A percentile compares a stretch with the other conserved stretches of the same genome.
These are phyloP conservation scores for Simplicillium aogashimaense DNA, from an alignment of 2,329 filamentous ascomycete genomes.

Conservation along the genomic window DNA sequence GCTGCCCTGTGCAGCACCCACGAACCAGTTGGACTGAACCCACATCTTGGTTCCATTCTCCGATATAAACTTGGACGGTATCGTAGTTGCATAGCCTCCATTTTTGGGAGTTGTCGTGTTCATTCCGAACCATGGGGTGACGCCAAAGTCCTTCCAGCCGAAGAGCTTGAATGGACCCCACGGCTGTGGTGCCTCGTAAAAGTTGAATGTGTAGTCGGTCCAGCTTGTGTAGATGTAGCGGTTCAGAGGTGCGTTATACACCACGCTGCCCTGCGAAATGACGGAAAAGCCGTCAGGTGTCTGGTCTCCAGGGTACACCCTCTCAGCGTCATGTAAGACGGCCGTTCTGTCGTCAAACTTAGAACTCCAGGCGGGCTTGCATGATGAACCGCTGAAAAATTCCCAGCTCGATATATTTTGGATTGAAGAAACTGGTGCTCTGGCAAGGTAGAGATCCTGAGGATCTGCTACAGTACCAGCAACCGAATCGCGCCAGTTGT, in stretches of 20 bases:
- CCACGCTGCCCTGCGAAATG: slow-evolving; percentile 4
- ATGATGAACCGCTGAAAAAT: slow-evolving; percentile 2
- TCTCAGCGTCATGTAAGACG: background rate
- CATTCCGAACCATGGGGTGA: slow-evolving; percentile 4
- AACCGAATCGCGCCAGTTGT: slow-evolving; percentile 5
- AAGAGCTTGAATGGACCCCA: slow-evolving; percentile 5
- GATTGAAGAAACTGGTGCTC: slow-evolving; percentile 2
- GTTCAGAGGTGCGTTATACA: slow-evolving; percentile 4
- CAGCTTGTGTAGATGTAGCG: slow-evolving; percentile 5
- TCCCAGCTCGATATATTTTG: slow-evolving; percentile 3
- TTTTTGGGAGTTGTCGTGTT: slow-evolving; percentile 4
- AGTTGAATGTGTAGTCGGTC: slow-evolving; percentile 5
- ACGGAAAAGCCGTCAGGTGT: slow-evolving; percentile 3
- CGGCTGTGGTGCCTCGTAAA: slow-evolving; percentile 5
- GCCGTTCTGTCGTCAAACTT: background rate
- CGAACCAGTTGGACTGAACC: slow-evolving; percentile 5
- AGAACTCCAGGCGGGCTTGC: background rate
- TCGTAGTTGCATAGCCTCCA: slow-evolving; percentile 4
- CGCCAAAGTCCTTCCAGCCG: slow-evolving; percentile 5
- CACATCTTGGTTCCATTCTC: slow-evolving; percentile 3
- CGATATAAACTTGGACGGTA: slow-evolving; percentile 5
- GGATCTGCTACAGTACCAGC: slow-evolving; percentile 1
- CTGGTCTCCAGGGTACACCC: slow-evolving; percentile 2
- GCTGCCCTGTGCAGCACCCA: slow-evolving; percentile 2
- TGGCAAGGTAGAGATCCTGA: slow-evolving; percentile 2